Conservation (phyloP, 768 basidiomycete genomes). For the Boletellus ananas region DNA sequence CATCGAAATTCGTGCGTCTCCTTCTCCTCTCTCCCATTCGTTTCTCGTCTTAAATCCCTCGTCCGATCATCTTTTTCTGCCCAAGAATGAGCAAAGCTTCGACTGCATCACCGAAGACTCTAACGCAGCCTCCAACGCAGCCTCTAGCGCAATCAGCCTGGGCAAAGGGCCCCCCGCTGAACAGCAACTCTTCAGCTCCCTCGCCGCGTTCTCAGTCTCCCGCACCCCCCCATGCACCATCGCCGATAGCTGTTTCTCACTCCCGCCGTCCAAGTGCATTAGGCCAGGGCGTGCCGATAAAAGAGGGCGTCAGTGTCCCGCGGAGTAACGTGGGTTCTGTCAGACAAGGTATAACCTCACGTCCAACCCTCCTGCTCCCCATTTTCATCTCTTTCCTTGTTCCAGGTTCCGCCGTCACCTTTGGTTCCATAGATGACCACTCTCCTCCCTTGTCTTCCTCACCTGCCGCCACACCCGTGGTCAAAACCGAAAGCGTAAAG, state of each 20-base stretch:
- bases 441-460: constrained; percentile 77
- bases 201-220: constrained; percentile 79
- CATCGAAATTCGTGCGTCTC: constrained; percentile 42
- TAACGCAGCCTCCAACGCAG: constrained; percentile 52
- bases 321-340: constrained; percentile 58
- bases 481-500: constrained; percentile 71
- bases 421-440: constrained; percentile 87
- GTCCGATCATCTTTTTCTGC: constrained; percentile 9
- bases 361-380: neutral
- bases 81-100: constrained; percentile 92
- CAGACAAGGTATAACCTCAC: constrained; percentile 58
- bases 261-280: constrained; percentile 77
- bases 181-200: constrained; percentile 42
- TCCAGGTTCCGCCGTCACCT: constrained; percentile 68
- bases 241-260: constrained; percentile 53
- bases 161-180: constrained; percentile 82
- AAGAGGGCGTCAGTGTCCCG: constrained; percentile 75
- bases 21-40: constrained; percentile 9
- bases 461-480: constrained; percentile 61
- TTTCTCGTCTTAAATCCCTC: neutral
- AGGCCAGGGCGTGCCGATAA: constrained; percentile 66
- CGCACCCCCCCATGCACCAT: constrained; percentile 48
- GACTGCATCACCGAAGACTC: constrained; percentile 68
- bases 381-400: constrained; percentile 4
- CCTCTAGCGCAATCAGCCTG: constrained; percentile 84